phyloP scores from a whole-genome alignment of 768 basidiomycete genomes.

The Cantharellus cinnabarinus region DNA sequence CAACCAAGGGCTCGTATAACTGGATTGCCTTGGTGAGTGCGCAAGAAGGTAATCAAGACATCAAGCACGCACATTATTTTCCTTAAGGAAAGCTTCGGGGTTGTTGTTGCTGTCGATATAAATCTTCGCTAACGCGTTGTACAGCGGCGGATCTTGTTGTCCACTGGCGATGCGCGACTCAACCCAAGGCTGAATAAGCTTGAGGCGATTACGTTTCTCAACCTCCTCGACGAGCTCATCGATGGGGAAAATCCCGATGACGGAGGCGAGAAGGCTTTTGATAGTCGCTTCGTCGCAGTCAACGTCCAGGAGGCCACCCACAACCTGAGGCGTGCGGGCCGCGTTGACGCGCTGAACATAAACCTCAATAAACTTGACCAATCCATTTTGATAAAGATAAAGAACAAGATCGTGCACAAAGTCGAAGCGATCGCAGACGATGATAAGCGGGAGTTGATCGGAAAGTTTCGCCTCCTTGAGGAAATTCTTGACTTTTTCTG shows the following conservation, averaged over 20 bases:
- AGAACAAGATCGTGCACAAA: slow-evolving; percentile 98
- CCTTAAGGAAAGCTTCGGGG: slow-evolving; percentile 93
- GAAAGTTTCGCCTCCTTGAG: slow-evolving; percentile 92
- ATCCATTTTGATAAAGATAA: slow-evolving; percentile 93
- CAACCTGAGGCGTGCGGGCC: slow-evolving; percentile 85
- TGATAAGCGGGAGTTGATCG: slow-evolving; percentile 95
- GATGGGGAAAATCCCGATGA: slow-evolving; percentile 92
- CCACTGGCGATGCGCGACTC: slow-evolving; percentile 87
- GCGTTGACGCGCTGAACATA: slow-evolving; percentile 98
- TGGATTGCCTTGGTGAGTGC: slow-evolving; percentile 16
- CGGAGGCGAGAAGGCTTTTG: slow-evolving; percentile 82
- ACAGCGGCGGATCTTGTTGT: slow-evolving; percentile 80
- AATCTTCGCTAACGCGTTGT: slow-evolving; percentile 97
- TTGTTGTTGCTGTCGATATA: slow-evolving; percentile 98
- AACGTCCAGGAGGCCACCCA: slow-evolving; percentile 90
- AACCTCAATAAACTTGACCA: slow-evolving; percentile 97
- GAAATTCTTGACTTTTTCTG: slow-evolving; percentile 99
- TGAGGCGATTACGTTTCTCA: slow-evolving; percentile 86
- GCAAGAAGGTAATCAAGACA: not conserved
- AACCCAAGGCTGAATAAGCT: slow-evolving; percentile 93
- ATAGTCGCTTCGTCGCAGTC: slow-evolving; percentile 94
- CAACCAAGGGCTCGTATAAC: slow-evolving; percentile 91
- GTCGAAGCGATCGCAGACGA: slow-evolving; percentile 99
- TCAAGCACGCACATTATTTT: slow-evolving; percentile 63
- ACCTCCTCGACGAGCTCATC: slow-evolving; percentile 96